Percentiles rank a stretch among this genome's conserved stretches.
These are phyloP conservation scores for Asterochloris sp. DNA, from an alignment of 139 green algal species.

Conservation along the genomic window DNA sequence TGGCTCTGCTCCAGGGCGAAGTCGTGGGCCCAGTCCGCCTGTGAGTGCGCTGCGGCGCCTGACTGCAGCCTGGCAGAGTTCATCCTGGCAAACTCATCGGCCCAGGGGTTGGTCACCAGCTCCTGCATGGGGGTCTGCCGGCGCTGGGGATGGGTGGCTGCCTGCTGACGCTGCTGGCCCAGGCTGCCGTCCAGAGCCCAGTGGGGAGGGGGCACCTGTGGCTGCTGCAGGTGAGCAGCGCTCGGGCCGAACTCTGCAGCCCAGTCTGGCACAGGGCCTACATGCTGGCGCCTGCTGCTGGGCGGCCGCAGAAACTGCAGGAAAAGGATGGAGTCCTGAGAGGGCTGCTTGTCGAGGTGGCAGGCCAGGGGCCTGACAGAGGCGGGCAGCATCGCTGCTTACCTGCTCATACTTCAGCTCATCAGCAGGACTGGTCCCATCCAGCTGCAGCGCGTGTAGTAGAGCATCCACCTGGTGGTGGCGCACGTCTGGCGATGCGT, in stretches of 20 bases:
- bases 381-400: neutral
- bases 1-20: too few relatives aligned
- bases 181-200: neutral
- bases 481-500: conserved; percentile 1
- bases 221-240: neutral
- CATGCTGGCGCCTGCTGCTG: neutral
- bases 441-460: conserved; percentile 1
- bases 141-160: neutral
- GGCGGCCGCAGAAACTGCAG: neutral
- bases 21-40: too few relatives aligned
- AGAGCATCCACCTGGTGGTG: conserved; percentile 3
- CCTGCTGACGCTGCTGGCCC: neutral
- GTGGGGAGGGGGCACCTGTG: neutral
- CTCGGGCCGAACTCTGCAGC: neutral
- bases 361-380: conserved; percentile 1
- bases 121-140: neutral
- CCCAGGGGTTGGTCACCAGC: neutral
- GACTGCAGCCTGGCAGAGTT: neutral
- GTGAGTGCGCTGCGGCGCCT: neutral
- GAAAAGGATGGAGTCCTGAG: neutral
- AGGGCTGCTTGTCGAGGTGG: neutral
- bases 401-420: conserved; percentile 13
- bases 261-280: neutral
- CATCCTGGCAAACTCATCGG: conserved; percentile 3
- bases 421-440: neutral